Conservation (phyloP, 495 filamentous ascomycete genomes). For the Penicillium nucicola region DNA sequence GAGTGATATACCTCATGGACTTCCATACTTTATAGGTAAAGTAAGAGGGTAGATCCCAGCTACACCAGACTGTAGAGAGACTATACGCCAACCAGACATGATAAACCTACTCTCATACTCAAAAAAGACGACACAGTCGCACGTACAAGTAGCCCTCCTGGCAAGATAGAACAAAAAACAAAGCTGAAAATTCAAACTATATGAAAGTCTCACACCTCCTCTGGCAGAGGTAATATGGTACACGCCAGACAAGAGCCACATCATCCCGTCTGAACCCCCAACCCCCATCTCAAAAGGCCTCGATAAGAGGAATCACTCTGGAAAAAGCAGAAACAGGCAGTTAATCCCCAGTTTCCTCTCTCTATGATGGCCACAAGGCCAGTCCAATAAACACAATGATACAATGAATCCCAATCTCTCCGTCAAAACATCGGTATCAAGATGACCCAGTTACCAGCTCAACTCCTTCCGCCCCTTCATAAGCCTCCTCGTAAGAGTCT, state of each 20-base stretch:
- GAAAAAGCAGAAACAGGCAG: background rate
- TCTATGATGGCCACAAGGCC: background rate
- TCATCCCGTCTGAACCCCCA: background rate
- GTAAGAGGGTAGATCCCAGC: constrained; percentile 11
- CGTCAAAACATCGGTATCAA: background rate
- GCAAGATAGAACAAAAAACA: background rate
- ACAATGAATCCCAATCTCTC: background rate
- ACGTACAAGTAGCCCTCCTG: background rate
- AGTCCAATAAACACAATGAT: background rate
- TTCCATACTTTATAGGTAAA: constrained; percentile 2
- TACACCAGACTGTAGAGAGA: constrained; percentile 1
- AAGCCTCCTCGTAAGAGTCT: constrained; percentile 54
- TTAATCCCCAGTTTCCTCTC: background rate
- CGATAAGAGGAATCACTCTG: background rate
- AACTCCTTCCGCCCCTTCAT: constrained; percentile 59
- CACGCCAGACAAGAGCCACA: constrained; percentile 11
- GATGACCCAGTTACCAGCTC: constrained; percentile 44
- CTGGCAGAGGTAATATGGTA: constrained; percentile 18
- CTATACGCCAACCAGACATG: background rate
- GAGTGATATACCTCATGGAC: constrained; percentile 21
- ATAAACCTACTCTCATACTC: constrained; percentile 4
- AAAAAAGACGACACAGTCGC: background rate
- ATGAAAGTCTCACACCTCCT: constrained; percentile 10
- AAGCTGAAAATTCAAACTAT: constrained; percentile 10
- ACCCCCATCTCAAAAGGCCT: constrained; percentile 8